These are phyloP conservation scores for Mycogone perniciosa DNA, from an alignment of 2,329 filamentous ascomycete genomes.

Conservation along the genomic window DNA sequence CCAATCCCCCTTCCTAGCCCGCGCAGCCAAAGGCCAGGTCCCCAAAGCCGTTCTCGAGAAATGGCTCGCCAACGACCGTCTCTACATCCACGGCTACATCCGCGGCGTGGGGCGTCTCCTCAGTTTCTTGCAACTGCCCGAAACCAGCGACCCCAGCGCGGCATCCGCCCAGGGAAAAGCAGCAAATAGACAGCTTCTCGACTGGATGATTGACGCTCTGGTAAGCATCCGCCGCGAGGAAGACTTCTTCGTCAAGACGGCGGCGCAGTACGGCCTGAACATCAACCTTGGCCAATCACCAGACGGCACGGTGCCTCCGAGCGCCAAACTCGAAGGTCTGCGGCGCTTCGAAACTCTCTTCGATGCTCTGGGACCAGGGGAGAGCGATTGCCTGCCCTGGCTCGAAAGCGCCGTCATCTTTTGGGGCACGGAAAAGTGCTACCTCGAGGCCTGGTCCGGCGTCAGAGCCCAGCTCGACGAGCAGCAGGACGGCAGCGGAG, in stretches of 20 bases:
- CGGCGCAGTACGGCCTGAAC: constrained; percentile 51
- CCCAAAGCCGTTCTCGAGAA: constrained; percentile 48
- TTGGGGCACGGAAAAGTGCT: constrained; percentile 68
- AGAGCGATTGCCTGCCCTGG: constrained; percentile 36
- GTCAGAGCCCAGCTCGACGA: constrained; percentile 33
- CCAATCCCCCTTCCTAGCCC: constrained; percentile 58
- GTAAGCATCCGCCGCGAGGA: constrained; percentile 63
- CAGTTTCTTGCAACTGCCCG: constrained; percentile 51
- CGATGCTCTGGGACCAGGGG: constrained; percentile 41
- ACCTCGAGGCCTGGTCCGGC: constrained; percentile 54
- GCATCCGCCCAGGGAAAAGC: constrained; percentile 8
- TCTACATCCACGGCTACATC: constrained; percentile 66
- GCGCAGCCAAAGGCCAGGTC: constrained; percentile 57
- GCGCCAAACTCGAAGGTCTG: constrained; percentile 34
- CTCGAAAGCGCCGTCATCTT: constrained; percentile 67
- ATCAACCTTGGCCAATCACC: constrained; percentile 31
- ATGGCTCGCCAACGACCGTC: constrained; percentile 67
- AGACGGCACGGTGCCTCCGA: constrained; percentile 20
- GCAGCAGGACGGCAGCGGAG: constrained; percentile 25
- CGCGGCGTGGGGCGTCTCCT: constrained; percentile 60
- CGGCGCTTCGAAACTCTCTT: constrained; percentile 41
- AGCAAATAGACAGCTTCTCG: constrained; percentile 50
- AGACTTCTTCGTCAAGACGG: constrained; percentile 60
- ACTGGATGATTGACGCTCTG: constrained; percentile 57
- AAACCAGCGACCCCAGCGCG: constrained; percentile 12